These are phyloP conservation scores for Nicotiana benthamiana DNA, from an alignment of 257 asterid species.

Conservation along the genomic window DNA sequence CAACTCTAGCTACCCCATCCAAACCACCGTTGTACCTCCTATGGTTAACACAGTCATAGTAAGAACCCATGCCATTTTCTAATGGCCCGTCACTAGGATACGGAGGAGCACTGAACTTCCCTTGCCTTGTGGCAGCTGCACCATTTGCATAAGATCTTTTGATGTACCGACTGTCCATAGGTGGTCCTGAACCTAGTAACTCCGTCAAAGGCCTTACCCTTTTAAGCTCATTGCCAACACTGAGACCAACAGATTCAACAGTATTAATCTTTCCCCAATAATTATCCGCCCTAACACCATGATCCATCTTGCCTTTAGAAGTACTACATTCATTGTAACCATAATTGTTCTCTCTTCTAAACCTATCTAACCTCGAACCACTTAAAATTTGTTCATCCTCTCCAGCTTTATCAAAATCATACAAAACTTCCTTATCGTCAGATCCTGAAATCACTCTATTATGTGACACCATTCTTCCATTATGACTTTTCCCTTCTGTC, in stretches of 20 bases:
- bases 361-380: constrained; percentile 14
- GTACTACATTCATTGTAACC: constrained; percentile 28
- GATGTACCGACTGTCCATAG: constrained; percentile 23
- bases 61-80: constrained; percentile 33
- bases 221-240: constrained; percentile 23
- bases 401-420: constrained; percentile 26
- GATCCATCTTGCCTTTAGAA: constrained; percentile 21
- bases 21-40: constrained; percentile 34
- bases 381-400: constrained; percentile 38
- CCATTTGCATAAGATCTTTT: constrained; percentile 20
- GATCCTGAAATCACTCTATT: constrained; percentile 27
- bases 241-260: constrained; percentile 25
- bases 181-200: constrained; percentile 40
- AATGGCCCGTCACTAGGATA: constrained; percentile 59
- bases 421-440: constrained; percentile 26
- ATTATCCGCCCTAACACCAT: constrained; percentile 23
- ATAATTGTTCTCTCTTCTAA: constrained; percentile 21
- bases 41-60: constrained; percentile 40
- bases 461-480: constrained; percentile 26
- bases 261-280: constrained; percentile 24
- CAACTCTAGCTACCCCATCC: constrained; percentile 45
- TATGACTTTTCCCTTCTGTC: constrained; percentile 15
- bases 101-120: constrained; percentile 30
- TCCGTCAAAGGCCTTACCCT: constrained; percentile 33
- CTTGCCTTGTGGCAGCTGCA: constrained; percentile 24